Evolutionary conservation across 2,329 filamentous ascomycete genomes (phyloP), one percentile per base, ranked within the genome.

Genomic region (Pezicula carpinea): DNA sequence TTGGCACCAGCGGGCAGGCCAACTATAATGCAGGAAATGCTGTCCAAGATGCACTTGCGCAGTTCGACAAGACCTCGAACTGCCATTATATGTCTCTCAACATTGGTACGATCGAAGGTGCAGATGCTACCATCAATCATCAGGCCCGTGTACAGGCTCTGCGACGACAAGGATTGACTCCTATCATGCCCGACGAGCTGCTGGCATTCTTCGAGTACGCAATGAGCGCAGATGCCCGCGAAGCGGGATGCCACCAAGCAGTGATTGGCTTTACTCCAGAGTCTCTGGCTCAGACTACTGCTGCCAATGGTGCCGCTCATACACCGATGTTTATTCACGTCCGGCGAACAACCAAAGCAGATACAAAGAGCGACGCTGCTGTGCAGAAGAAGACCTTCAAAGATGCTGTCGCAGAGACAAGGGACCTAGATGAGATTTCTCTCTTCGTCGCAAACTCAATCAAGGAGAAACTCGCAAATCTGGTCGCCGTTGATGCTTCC

Each of bases 1-100:
- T 48, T 39, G 48, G 48, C 17, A 47, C 31, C 10, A 34, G 32
- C 15, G 33, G 44, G 13, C 48, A 50, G 26, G 44, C 39, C n/a
- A 48, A 48, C 31, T 50, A 50, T 17, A 39, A 38, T 6, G 44
- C 43, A 33, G 46, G 46, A 17, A 34, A 34, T 13, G 15, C 32
- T 17, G 32, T 34, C 32, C 32, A 34, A 11, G 32, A 34, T 34
- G 32, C 32, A 11, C 32, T 34, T 4, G 11, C 32, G 32, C 32
- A 34, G 15, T 34, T 34, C 32, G 32, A 34, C 32, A 34, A 34
- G 14, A 34, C 32, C 13, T 34, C 32, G 32, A 34, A 34, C 32
- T 34, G 32, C 15, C 32, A 13, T 34, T 34, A 34, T 11, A 34
- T 34, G 32, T 34, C 32, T 5, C 13, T 34, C 32, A 34, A 34